Conservation (phyloP, 129 eudicot species). For the Sambucus nigra region DNA sequence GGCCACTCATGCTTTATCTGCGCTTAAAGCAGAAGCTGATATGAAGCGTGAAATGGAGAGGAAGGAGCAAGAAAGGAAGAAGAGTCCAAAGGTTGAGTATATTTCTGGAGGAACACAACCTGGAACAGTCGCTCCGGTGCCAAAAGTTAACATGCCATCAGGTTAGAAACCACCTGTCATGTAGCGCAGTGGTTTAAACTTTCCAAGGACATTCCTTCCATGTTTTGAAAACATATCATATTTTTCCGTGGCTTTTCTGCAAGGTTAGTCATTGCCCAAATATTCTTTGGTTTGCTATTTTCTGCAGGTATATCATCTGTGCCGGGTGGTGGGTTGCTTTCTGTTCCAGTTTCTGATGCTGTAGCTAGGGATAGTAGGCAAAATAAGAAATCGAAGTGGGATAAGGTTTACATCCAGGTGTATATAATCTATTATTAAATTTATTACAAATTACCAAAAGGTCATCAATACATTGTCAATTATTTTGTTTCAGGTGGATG, state of each 20-base stretch:
- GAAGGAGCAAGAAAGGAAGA: slow-evolving; percentile 88
- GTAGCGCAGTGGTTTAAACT: neutral
- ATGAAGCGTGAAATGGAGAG: slow-evolving; percentile 78
- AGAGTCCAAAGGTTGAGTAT: slow-evolving; percentile 71
- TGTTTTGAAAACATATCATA: neutral
- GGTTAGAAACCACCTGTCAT: slow-evolving; percentile 24
- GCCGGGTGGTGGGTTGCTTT: slow-evolving; percentile 37
- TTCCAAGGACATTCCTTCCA: neutral
- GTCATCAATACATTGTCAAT: neutral
- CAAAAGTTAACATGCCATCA: slow-evolving; percentile 45
- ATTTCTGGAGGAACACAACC: slow-evolving; percentile 69
- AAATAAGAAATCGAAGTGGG: slow-evolving; percentile 97
- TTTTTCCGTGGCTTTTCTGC: neutral
- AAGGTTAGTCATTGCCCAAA: neutral
- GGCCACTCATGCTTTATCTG: neutral
- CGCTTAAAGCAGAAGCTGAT: slow-evolving; percentile 60
- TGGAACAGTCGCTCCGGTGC: slow-evolving; percentile 36
- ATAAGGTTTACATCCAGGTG: slow-evolving; percentile 40
- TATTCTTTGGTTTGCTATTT: slow-evolving; percentile 3
- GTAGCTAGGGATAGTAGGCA: slow-evolving; percentile 59
- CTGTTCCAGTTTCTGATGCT: slow-evolving; percentile 32
- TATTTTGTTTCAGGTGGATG: slow-evolving; percentile 55
- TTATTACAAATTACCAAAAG: neutral
- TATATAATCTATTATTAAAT: neutral
- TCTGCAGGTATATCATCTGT: slow-evolving; percentile 40